Conservation (phyloP, 2,329 filamentous ascomycete genomes). For the Ophiobolus disseminans region DNA sequence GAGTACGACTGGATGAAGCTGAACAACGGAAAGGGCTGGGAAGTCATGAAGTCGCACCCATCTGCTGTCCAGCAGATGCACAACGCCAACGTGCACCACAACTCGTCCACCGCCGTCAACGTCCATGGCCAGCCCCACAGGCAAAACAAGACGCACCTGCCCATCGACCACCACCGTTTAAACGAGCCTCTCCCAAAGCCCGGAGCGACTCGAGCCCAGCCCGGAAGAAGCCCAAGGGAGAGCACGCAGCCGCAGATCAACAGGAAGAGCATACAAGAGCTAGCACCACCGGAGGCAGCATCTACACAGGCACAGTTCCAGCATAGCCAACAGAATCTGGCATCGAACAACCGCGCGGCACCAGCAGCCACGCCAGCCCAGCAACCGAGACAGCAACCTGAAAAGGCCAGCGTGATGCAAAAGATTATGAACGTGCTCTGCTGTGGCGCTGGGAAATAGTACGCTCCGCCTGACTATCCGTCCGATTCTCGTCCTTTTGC, state of each 20-base stretch:
- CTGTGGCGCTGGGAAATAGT: constrained; percentile 64
- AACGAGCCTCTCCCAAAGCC: constrained; percentile 63
- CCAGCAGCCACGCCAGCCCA: constrained; percentile 55
- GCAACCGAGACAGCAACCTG: constrained; percentile 69
- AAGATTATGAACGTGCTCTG: constrained; percentile 93
- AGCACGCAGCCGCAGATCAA: constrained; percentile 50
- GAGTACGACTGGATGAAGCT: constrained; percentile 99
- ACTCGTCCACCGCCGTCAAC: constrained; percentile 81
- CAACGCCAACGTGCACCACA: constrained; percentile 78
- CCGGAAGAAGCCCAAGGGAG: constrained; percentile 48
- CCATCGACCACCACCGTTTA: constrained; percentile 53
- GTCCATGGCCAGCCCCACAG: constrained; percentile 75
- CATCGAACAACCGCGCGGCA: constrained; percentile 68
- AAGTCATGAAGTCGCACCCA: constrained; percentile 74
- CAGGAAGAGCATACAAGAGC: constrained; percentile 79
- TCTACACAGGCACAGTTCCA: constrained; percentile 97
- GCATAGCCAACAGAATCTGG: constrained; percentile 87
- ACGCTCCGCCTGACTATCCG: constrained; percentile 23
- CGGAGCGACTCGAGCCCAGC: constrained; percentile 65
- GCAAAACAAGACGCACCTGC: constrained; percentile 61
- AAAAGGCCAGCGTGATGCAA: constrained; percentile 76
- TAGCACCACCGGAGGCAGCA: constrained; percentile 77
- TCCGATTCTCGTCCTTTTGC: constrained; percentile 30
- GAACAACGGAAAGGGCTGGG: constrained; percentile 91
- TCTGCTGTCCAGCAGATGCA: constrained; percentile 75